Evolutionary conservation across 495 filamentous ascomycete species (phyloP).

Genomic region (Annulohypoxylon stygium): DNA sequence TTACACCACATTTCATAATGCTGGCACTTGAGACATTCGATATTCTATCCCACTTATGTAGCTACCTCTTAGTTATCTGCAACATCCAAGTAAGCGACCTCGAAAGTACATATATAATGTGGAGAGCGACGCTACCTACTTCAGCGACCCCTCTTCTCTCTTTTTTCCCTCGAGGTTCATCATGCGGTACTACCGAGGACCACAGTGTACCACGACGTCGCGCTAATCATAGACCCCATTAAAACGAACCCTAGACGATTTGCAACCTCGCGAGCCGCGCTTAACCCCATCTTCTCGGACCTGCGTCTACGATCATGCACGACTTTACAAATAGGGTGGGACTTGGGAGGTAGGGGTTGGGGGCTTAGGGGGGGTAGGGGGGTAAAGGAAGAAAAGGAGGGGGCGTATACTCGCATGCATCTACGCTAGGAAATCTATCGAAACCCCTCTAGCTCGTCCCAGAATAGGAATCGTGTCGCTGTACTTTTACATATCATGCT

Average conservation of each 20-base stretch:
- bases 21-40: not conserved
- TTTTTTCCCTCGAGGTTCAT: not conserved
- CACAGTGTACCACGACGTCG: constrained; percentile 34
- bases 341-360: not conserved
- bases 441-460: constrained; percentile 45
- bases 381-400: constrained; percentile 1
- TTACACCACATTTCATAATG: not conserved
- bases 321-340: constrained; percentile 48
- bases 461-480: constrained; percentile 36
- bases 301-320: constrained; percentile 48
- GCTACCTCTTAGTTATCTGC: constrained; percentile 2
- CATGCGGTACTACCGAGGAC: constrained; percentile 30
- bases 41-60: not conserved
- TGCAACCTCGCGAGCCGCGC: constrained; percentile 46
- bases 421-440: constrained; percentile 40
- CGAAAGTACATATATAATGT: constrained; percentile 9
- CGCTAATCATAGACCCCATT: constrained; percentile 39
- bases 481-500: constrained; percentile 22
- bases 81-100: not conserved
- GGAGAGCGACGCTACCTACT: not conserved
- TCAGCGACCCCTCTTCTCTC: not conserved
- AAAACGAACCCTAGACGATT: constrained; percentile 33
- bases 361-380: too few species aligned
- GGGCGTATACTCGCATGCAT: constrained; percentile 32
- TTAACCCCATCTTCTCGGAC: constrained; percentile 50